Base-by-base conservation (phyloP, 805 yeast genomes). In the Nakazawaea anatomiae region DNA sequence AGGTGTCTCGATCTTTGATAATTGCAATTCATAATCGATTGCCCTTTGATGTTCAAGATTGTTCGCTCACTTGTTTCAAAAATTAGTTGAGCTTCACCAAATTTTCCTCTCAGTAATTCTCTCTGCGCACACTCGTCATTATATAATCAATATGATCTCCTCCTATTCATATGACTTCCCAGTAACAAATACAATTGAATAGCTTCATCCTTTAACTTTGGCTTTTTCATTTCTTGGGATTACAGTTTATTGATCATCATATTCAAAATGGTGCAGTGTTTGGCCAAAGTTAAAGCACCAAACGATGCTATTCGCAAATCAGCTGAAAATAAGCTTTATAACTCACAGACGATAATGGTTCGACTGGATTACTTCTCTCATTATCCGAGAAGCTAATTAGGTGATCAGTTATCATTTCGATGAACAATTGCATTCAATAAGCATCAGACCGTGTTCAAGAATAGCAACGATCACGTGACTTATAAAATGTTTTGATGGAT, bases 161-260 rank as follows among this genome's bases (percentile, higher is more conserved):
- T 50, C 51, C 39, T 52, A 50, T 27, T 54, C 39, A 4, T 50
- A 42, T n/a, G 46, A 44, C 29, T 18, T 32, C 18, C 31, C 44
- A 7, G 47, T 45, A 61, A 63, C 12, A 47, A 46, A 39, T 50
- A 48, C 32, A 58, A 47, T 6, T 46, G 38, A 1, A 46, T 14
- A 18, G 57, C 52, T 12, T 57, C 51, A 4, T 52, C 50, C 7
- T 50, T 54, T 29, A 14, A 40, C 42, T 31, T 55, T 55, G 47
- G 54, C 55, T 6, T 51, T 50, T 11, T 48, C 29, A 34, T 55
- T 48, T 39, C 50, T 43, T 11, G 43, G 18, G 25, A 50, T 51
- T 47, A 42, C 27, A 14, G 30, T 10, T 42, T 28, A 5, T 12
- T 32, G 11, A 42, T 42, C 43, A 46, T 38, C 42, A 38, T 28